These are phyloP conservation scores for Quercus gilva DNA, from an alignment of 306 rosid genomes.

Conservation along the genomic window DNA sequence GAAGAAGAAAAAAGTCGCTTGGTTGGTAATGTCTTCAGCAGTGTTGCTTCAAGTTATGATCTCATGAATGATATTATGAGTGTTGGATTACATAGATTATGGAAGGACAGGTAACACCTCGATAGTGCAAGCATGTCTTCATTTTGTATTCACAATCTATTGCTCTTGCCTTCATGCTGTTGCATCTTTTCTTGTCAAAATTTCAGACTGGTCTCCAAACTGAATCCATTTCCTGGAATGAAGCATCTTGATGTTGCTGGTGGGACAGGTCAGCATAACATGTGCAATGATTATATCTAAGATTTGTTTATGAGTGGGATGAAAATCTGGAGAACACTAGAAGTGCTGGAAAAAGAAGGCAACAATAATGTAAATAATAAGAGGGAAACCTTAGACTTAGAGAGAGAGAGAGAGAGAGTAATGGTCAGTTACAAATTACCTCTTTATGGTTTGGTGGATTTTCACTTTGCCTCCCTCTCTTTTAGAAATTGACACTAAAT, in stretches of 20 bases:
- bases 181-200: slow-evolving; percentile 22
- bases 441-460: too few species aligned
- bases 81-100: slow-evolving; percentile 87
- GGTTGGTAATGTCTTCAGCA: slow-evolving; percentile 89
- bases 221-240: slow-evolving; percentile 95
- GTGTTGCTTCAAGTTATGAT: slow-evolving; percentile 85
- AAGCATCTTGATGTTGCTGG: slow-evolving; percentile 98
- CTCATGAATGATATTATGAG: slow-evolving; percentile 95
- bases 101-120: slow-evolving; percentile 82
- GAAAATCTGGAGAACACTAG: slow-evolving; percentile 5
- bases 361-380: background rate
- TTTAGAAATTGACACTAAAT: too few species aligned
- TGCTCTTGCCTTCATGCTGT: slow-evolving; percentile 6
- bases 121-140: background rate
- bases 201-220: slow-evolving; percentile 76
- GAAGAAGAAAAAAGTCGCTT: slow-evolving; percentile 86
- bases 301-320: slow-evolving; percentile 6
- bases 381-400: background rate
- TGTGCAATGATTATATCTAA: slow-evolving; percentile 9
- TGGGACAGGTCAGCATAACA: slow-evolving; percentile 69
- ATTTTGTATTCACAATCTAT: background rate
- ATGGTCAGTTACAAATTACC: too few species aligned
- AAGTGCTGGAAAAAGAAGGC: background rate
- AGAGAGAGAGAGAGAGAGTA: background rate
- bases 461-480: too few species aligned